phyloP scores from a whole-genome alignment of 2,329 filamentous ascomycete genomes.

The Pseudogymnoascus sp. region DNA sequence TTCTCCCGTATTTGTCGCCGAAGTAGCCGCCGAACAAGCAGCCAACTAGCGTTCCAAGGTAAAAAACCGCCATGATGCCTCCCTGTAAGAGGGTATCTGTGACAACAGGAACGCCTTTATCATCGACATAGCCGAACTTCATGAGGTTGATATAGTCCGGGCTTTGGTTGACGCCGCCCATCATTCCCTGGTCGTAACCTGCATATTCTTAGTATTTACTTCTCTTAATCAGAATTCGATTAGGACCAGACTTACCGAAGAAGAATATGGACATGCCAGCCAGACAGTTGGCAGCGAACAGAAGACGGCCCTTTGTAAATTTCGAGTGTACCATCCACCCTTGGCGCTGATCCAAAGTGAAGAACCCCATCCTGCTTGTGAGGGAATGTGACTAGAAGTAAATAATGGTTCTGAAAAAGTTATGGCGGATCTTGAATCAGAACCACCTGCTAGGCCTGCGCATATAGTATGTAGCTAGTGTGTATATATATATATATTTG shows the following conservation, averaged over 20 bases:
- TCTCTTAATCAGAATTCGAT: background rate
- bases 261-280: constrained; percentile 62
- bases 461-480: background rate
- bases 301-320: constrained; percentile 39
- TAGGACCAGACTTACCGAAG: constrained; percentile 37
- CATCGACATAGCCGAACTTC: constrained; percentile 53
- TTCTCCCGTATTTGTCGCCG: constrained; percentile 53
- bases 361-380: background rate
- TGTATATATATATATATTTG: background rate
- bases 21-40: constrained; percentile 54
- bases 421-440: background rate
- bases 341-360: background rate
- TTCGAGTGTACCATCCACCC: background rate
- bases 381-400: background rate
- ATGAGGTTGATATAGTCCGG: constrained; percentile 56
- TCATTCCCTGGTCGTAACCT: constrained; percentile 47
- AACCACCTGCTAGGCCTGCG: background rate
- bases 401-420: background rate
- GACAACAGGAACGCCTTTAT: constrained; percentile 43
- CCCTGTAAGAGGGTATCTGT: constrained; percentile 54
- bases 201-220: background rate
- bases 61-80: constrained; percentile 49
- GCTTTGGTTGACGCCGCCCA: constrained; percentile 59
- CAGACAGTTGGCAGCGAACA: constrained; percentile 53
- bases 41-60: constrained; percentile 55